Evolutionary conservation across 306 rosid genomes (phyloP).

Genomic region (Cercis canadensis): DNA sequence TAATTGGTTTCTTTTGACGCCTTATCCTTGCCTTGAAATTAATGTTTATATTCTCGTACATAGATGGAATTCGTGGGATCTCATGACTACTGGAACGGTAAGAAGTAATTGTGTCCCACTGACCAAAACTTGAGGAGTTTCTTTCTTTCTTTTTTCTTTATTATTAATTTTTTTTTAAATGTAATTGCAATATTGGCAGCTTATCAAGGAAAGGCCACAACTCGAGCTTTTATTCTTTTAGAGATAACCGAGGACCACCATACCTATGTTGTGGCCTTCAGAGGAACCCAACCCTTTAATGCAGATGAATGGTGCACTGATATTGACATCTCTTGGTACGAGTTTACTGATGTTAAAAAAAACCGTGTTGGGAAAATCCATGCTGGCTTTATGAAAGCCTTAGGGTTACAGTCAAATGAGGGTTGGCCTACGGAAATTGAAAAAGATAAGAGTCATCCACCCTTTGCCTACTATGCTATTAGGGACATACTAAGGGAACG

Average conservation of each 20-base stretch:
- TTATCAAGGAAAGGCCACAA: constrained; percentile 56
- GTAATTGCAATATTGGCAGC: constrained; percentile 31
- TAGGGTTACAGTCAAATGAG: constrained; percentile 47
- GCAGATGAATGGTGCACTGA: constrained; percentile 70
- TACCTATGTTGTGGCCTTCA: constrained; percentile 60
- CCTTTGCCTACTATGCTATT: constrained; percentile 55
- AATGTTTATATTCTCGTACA: neutral
- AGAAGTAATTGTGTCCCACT: constrained; percentile 12
- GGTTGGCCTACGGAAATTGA: constrained; percentile 54
- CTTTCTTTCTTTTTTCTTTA: neutral
- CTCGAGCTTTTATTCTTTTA: constrained; percentile 52
- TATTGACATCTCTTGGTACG: constrained; percentile 67
- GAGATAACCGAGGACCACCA: constrained; percentile 44
- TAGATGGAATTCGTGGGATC: constrained; percentile 63
- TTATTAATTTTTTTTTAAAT: too few relatives aligned
- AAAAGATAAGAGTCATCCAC: neutral
- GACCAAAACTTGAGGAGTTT: neutral
- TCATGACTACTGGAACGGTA: constrained; percentile 69
- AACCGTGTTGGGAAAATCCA: constrained; percentile 59
- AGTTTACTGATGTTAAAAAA: too few relatives aligned
- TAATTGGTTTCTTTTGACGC: neutral
- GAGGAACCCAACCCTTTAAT: constrained; percentile 71
- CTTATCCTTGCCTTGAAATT: neutral
- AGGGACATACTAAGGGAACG: constrained; percentile 38
- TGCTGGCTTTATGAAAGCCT: constrained; percentile 75